These are phyloP conservation scores for Penicillium expansum DNA, from an alignment of 2,329 filamentous ascomycete species.

Conservation along the genomic window DNA sequence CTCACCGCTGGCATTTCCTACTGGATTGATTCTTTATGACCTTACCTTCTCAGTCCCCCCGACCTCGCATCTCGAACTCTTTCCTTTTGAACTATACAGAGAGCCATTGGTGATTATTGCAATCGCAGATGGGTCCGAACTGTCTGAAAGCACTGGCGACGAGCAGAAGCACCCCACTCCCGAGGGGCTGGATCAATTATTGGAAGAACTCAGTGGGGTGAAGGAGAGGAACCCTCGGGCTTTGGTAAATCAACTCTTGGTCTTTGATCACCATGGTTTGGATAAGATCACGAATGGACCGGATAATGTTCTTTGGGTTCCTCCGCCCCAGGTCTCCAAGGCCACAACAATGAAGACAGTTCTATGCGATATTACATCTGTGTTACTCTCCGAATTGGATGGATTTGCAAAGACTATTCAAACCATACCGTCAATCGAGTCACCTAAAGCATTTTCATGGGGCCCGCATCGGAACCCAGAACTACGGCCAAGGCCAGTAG, in stretches of 20 bases:
- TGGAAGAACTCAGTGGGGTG: conserved; percentile 67
- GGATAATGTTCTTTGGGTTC: conserved; percentile 69
- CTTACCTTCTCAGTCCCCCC: conserved; percentile 76
- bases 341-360: conserved; percentile 77
- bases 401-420: conserved; percentile 71
- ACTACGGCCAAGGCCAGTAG: conserved; percentile 45
- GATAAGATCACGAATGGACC: conserved; percentile 55
- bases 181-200: conserved; percentile 40
- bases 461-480: conserved; percentile 52
- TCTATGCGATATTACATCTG: conserved; percentile 73
- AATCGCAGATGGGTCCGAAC: conserved; percentile 75
- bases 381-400: conserved; percentile 73
- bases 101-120: conserved; percentile 82
- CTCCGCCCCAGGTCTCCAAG: conserved; percentile 64
- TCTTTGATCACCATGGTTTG: conserved; percentile 69
- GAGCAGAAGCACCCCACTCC: conserved; percentile 37
- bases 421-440: conserved; percentile 71
- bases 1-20: conserved; percentile 82
- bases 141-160: conserved; percentile 40
- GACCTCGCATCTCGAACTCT: conserved; percentile 73
- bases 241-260: conserved; percentile 71
- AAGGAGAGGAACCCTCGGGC: conserved; percentile 72
- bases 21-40: conserved; percentile 84
- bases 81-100: conserved; percentile 86
- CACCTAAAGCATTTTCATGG: conserved; percentile 57